Percentiles rank a stretch among this genome's conserved stretches.
Evolutionary conservation across 208 protist species (phyloP).

Genomic region (Acanthamoeba rhysodes): DNA sequence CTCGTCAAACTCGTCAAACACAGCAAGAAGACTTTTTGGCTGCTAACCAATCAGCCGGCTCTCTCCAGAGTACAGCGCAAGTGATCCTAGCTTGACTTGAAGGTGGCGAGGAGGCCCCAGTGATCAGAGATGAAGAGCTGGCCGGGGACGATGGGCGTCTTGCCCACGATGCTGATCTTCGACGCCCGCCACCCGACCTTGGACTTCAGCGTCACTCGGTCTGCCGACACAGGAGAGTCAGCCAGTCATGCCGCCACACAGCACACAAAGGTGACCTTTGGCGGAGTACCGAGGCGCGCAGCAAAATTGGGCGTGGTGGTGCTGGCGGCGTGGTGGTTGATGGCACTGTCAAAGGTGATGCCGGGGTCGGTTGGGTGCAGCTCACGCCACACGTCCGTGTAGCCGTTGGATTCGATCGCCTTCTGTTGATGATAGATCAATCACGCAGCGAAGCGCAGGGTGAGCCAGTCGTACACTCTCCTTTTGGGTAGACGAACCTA

Average conservation of each 20-base stretch:
- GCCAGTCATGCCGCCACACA: too few relatives aligned
- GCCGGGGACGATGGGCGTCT: background rate
- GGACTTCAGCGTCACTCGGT: slow-evolving; percentile 5
- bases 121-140: slow-evolving; percentile 8
- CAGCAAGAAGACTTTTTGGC: too few relatives aligned
- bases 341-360: background rate
- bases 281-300: background rate
- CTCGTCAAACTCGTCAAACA: too few relatives aligned
- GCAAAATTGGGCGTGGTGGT: background rate
- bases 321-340: slow-evolving; percentile 5
- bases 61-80: too few relatives aligned
- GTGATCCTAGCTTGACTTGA: background rate
- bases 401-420: background rate
- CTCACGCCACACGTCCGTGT: background rate
- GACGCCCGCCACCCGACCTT: background rate
- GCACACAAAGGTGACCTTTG: background rate
- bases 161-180: slow-evolving; percentile 17
- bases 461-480: too few relatives aligned
- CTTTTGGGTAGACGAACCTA: background rate
- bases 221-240: background rate
- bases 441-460: too few relatives aligned
- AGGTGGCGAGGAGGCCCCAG: slow-evolving; percentile 38
- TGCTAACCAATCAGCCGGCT: too few relatives aligned
- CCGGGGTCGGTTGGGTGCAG: background rate
- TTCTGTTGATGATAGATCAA: background rate